Evolutionary conservation across 108 stramenopile genomes (phyloP).

Genomic region (Cylindrotheca closterium): DNA sequence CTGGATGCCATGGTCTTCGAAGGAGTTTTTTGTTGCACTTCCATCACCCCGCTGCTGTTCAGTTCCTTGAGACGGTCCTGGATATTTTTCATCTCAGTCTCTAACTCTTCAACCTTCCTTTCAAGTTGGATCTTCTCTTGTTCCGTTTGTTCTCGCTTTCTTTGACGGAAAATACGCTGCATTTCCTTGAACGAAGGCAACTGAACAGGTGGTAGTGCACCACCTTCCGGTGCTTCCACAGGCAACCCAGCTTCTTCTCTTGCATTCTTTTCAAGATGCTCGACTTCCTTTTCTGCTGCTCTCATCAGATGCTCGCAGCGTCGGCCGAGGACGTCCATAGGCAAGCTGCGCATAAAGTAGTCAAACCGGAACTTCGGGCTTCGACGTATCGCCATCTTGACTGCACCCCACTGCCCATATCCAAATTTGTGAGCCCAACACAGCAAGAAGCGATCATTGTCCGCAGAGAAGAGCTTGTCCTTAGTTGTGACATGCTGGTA

Average conservation of each 20-base stretch:
- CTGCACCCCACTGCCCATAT: slow-evolving; percentile 87
- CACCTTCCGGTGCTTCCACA: slow-evolving; percentile 43
- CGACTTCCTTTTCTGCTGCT: slow-evolving; percentile 84
- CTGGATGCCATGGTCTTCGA: too few relatives aligned
- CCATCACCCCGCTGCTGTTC: slow-evolving; percentile 18
- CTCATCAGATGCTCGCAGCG: slow-evolving; percentile 87
- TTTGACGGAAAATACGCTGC: slow-evolving; percentile 33
- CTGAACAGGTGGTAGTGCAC: slow-evolving; percentile 38
- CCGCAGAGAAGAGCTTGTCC: slow-evolving; percentile 61
- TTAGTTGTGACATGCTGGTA: slow-evolving; percentile 71
- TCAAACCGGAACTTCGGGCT: slow-evolving; percentile 84
- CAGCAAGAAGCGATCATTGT: slow-evolving; percentile 62
- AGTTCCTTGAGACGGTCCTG: slow-evolving; percentile 67
- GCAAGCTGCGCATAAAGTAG: slow-evolving; percentile 70
- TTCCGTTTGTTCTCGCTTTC: slow-evolving; percentile 43
- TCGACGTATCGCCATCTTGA: slow-evolving; percentile 84
- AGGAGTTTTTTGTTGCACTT: slow-evolving; percentile 14
- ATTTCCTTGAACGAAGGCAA: slow-evolving; percentile 69
- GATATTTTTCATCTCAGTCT: slow-evolving; percentile 60
- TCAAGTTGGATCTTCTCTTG: slow-evolving; percentile 59
- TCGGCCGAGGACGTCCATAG: slow-evolving; percentile 54
- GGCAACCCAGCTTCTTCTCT: slow-evolving; percentile 57
- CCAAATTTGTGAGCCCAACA: slow-evolving; percentile 86
- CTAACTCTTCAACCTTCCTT: slow-evolving; percentile 69
- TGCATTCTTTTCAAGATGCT: slow-evolving; percentile 65